phyloP scores from a whole-genome alignment of 306 rosid species.

The Malus sylvestris region DNA sequence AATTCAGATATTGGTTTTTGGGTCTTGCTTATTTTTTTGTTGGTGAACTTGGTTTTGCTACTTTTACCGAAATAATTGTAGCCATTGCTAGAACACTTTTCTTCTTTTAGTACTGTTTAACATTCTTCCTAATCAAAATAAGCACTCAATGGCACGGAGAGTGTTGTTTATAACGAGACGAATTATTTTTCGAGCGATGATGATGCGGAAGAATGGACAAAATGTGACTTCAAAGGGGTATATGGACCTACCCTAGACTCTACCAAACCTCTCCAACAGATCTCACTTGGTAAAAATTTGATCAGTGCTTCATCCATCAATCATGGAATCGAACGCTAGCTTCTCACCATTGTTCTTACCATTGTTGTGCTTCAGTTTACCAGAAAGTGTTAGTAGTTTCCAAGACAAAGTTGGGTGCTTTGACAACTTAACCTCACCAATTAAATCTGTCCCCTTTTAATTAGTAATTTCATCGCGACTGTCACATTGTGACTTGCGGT shows the following conservation, averaged over 20 bases:
- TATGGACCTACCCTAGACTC: constrained; percentile 32
- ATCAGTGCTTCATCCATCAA: background rate
- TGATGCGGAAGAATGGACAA: too few species aligned
- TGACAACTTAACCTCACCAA: too few species aligned
- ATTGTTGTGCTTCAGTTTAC: background rate
- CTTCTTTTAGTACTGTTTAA: too few species aligned
- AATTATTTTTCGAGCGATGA: background rate
- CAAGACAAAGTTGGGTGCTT: too few species aligned
- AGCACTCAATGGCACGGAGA: background rate
- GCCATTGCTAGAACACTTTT: too few species aligned
- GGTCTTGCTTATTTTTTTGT: background rate
- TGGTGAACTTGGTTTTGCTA: background rate
- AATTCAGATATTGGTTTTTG: background rate
- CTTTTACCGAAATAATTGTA: too few species aligned
- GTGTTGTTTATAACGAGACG: background rate
- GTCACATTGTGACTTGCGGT: too few species aligned
- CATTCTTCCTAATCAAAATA: too few species aligned
- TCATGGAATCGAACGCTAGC: background rate
- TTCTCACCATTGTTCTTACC: too few species aligned
- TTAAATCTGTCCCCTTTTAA: too few species aligned
- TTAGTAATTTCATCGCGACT: too few species aligned
- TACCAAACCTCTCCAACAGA: background rate
- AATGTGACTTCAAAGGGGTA: constrained; percentile 15
- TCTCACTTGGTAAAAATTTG: constrained; percentile 11
- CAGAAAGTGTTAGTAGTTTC: too few species aligned